phyloP scores from a whole-genome alignment of 2,329 filamentous ascomycete genomes.

The Fusarium dlaminii region DNA sequence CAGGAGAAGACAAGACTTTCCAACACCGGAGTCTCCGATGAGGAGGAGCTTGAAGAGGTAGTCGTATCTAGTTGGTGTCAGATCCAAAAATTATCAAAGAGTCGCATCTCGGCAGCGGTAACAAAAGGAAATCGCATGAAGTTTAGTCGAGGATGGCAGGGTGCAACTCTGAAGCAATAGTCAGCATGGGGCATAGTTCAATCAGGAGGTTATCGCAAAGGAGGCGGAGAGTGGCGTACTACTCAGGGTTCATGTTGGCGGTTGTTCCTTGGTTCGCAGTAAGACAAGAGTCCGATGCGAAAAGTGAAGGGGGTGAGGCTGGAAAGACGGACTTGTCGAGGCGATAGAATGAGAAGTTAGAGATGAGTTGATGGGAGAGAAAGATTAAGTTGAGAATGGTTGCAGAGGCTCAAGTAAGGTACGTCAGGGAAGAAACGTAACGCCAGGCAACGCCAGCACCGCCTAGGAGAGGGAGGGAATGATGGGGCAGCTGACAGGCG shows the following conservation, averaged over 20 bases:
- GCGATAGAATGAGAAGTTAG: slow-evolving; percentile 33
- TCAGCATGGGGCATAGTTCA: slow-evolving; percentile 37
- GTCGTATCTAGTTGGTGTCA: slow-evolving; percentile 81
- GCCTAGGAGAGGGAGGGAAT: slow-evolving; percentile 22
- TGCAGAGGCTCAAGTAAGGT: slow-evolving; percentile 47
- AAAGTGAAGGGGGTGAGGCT: background rate
- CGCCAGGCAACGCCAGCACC: slow-evolving; percentile 43
- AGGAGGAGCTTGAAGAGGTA: slow-evolving; percentile 99
- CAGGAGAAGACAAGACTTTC: slow-evolving; percentile 98
- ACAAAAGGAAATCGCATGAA: background rate
- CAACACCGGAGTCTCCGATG: slow-evolving; percentile 99
- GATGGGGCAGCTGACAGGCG: slow-evolving; percentile 39
- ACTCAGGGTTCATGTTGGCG: slow-evolving; percentile 90
- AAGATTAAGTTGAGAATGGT: slow-evolving; percentile 41
- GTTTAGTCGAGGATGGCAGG: slow-evolving; percentile 7
- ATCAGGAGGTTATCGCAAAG: slow-evolving; percentile 47
- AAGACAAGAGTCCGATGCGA: slow-evolving; percentile 11
- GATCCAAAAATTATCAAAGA: slow-evolving; percentile 24
- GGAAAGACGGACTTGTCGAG: slow-evolving; percentile 7
- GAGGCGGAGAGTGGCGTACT: slow-evolving; percentile 66
- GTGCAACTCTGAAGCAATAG: slow-evolving; percentile 41
- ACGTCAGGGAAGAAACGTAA: slow-evolving; percentile 50
- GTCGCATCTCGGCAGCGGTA: slow-evolving; percentile 12
- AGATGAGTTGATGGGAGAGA: slow-evolving; percentile 45
- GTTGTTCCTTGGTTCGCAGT: slow-evolving; percentile 30